phyloP scores from a whole-genome alignment of 1,284 basidiomycete genomes.

The Tremellales sp. region DNA sequence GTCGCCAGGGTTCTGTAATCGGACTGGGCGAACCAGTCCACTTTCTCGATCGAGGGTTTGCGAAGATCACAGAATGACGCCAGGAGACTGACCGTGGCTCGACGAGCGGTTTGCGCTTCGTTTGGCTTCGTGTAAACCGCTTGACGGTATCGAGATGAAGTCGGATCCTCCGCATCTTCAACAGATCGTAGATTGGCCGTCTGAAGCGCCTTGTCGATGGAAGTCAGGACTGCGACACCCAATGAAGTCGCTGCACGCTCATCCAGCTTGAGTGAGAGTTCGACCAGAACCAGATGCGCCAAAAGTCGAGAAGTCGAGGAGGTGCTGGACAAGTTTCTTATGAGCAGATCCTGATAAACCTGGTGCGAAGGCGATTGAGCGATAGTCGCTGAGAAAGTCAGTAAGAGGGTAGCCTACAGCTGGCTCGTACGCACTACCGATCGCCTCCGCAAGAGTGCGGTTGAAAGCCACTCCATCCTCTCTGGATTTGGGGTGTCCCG shows the following conservation, averaged over 20 bases:
- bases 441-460: slow-evolving; percentile 18
- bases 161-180: slow-evolving; percentile 14
- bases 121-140: slow-evolving; percentile 30
- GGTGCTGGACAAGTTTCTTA: slow-evolving; percentile 56
- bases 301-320: slow-evolving; percentile 56
- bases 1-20: slow-evolving; percentile 16
- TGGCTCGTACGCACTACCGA: slow-evolving; percentile 68
- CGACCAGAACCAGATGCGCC: slow-evolving; percentile 58
- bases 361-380: background rate
- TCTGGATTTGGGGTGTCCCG: background rate
- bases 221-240: slow-evolving; percentile 51
- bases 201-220: slow-evolving; percentile 11
- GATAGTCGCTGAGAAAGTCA: background rate
- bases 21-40: background rate
- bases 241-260: slow-evolving; percentile 55
- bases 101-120: slow-evolving; percentile 29
- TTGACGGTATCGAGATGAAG: slow-evolving; percentile 16
- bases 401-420: no score
- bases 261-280: slow-evolving; percentile 57
- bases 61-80: slow-evolving; percentile 8
- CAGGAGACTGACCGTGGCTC: slow-evolving; percentile 31
- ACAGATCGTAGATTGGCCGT: slow-evolving; percentile 15
- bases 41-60: background rate
- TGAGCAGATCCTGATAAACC: slow-evolving; percentile 41
- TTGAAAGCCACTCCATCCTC: background rate